Evolutionary conservation across 805 yeast genomes (phyloP), one percentile per base, ranked within the genome.

Genomic region (Candida chauliodis): DNA sequence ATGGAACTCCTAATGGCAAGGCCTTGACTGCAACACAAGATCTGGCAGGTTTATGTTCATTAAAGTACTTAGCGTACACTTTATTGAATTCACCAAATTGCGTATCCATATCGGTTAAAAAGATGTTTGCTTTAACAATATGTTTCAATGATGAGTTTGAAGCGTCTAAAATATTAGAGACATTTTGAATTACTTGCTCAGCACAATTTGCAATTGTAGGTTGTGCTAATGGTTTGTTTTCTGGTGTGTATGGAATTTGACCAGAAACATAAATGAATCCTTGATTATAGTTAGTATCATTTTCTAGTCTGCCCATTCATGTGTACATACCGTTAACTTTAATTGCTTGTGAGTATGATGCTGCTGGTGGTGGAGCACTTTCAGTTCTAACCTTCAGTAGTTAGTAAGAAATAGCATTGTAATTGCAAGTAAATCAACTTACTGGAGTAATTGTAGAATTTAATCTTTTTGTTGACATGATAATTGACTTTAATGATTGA

Each of bases 291-390:
- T 23, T 11, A 11, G 35, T 32, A 20, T 15, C 42, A n/a, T n/a
- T n/a, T n/a, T n/a, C n/a, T n/a, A n/a, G n/a, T n/a, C n/a, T n/a
- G n/a, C n/a, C n/a, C n/a, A n/a, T n/a, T n/a, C n/a, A n/a, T n/a
- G n/a, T n/a, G n/a, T n/a, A 63, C 69, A 33, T 63, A 66, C 72
- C 72, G 62, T 86, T 87, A 52, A 81, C 95, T 69, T 85, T 89
- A 62, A 90, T 78, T 34, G 98, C 99, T 66, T 93, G 99, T 20
- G 96, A 87, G 65, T 91, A 91, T 10, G 96, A 79, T 26, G 96
- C 98, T 28, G 96, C 96, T 44, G 98, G 96, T 42, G 95, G 89
- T 50, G 99, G 98, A 25, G 98, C 96, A 49, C 70, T 71, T 46
- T 78, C 70, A 37, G 95, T 79, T 52, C 75, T 71, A 42, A 87